These are phyloP conservation scores for Pseudomonodictys pantanalensis DNA, from an alignment of 495 filamentous ascomycete species.

Conservation along the genomic window DNA sequence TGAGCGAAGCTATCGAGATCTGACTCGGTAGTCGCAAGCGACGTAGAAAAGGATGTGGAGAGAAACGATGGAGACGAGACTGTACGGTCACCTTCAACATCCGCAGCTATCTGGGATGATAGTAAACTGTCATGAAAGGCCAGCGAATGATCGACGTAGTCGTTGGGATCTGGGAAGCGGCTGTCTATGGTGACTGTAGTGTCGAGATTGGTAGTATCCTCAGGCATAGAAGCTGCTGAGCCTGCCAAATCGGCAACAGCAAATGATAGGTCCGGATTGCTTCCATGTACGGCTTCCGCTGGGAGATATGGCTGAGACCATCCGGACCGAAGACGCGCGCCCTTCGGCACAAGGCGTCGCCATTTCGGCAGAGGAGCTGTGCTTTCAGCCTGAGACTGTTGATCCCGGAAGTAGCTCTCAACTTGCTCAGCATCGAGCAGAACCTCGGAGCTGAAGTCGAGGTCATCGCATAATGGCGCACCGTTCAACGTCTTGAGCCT, in stretches of 20 bases:
- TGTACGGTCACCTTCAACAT: slow-evolving; percentile 2
- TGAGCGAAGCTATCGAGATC: background rate
- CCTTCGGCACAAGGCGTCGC: slow-evolving; percentile 6
- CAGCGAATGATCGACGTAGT: slow-evolving; percentile 25
- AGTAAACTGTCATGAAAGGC: slow-evolving; percentile 24
- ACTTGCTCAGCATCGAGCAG: slow-evolving; percentile 3
- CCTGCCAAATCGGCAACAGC: slow-evolving; percentile 1
- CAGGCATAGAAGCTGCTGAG: background rate
- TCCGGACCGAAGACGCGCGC: slow-evolving; percentile 10
- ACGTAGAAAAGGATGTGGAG: slow-evolving; percentile 9
- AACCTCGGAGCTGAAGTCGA: slow-evolving; percentile 9
- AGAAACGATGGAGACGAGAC: no score
- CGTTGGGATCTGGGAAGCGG: background rate
- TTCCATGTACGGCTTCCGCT: background rate
- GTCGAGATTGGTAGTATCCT: slow-evolving; percentile 1
- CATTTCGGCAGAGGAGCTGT: slow-evolving; percentile 5
- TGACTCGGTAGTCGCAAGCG: slow-evolving; percentile 7
- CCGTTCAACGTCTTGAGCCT: slow-evolving; percentile 26
- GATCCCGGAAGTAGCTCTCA: background rate
- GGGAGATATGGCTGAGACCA: slow-evolving; percentile 30
- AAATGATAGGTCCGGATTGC: slow-evolving; percentile 2
- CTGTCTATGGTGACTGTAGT: background rate
- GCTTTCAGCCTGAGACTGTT: background rate
- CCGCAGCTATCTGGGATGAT: slow-evolving; percentile 21
- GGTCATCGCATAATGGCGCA: slow-evolving; percentile 10